phyloP scores from a whole-genome alignment of 306 rosid species.

The Betula pendula region DNA sequence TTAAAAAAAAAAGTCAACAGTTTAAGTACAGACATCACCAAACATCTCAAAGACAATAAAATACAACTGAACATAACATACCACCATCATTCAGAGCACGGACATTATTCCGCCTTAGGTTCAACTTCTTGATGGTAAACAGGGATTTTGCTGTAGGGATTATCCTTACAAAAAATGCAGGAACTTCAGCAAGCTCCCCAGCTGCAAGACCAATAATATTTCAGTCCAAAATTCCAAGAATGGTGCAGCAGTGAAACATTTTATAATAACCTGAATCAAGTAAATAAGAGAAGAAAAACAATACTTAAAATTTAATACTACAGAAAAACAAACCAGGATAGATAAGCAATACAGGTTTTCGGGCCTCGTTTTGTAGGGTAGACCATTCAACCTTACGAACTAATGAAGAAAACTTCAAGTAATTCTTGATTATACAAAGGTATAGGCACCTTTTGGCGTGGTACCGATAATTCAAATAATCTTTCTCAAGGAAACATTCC shows the following conservation, averaged over 20 bases:
- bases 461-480: slow-evolving; percentile 85
- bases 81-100: slow-evolving; percentile 62
- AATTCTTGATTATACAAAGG: slow-evolving; percentile 70
- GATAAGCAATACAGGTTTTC: slow-evolving; percentile 69
- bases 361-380: slow-evolving; percentile 76
- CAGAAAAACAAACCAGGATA: slow-evolving; percentile 63
- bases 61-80: slow-evolving; percentile 16
- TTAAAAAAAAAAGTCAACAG: slow-evolving; percentile 23
- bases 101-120: slow-evolving; percentile 67
- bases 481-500: slow-evolving; percentile 94
- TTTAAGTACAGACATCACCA: slow-evolving; percentile 8
- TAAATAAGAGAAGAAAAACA: not conserved
- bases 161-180: slow-evolving; percentile 57
- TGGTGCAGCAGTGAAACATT: not conserved
- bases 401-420: slow-evolving; percentile 57
- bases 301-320: not conserved
- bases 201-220: slow-evolving; percentile 41
- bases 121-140: slow-evolving; percentile 57
- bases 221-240: slow-evolving; percentile 14
- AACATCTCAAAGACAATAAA: slow-evolving; percentile 6
- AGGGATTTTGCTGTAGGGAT: slow-evolving; percentile 63
- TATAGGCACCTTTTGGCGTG: slow-evolving; percentile 84
- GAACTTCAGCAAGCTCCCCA: slow-evolving; percentile 43
- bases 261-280: not conserved
- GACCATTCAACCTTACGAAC: slow-evolving; percentile 80